These are phyloP conservation scores for Magnolia kwangsiensis DNA, from an alignment of 164 flowering plant species.

Conservation along the genomic window DNA sequence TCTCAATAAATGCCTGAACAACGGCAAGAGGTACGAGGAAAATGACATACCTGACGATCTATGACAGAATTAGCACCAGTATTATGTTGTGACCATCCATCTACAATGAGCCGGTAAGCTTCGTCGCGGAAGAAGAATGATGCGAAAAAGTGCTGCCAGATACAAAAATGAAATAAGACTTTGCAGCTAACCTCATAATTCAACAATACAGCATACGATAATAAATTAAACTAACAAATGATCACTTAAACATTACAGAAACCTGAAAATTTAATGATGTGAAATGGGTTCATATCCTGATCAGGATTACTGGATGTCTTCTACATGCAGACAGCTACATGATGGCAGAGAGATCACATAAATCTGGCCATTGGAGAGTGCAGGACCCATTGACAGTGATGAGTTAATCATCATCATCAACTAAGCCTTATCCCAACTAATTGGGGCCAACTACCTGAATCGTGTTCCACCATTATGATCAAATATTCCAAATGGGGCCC, in stretches of 20 bases:
- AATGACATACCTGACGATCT: conserved; percentile 47
- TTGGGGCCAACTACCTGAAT: too few species aligned
- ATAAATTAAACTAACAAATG: background rate
- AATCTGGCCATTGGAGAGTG: too few species aligned
- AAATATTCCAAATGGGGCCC: too few species aligned
- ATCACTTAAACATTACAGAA: background rate
- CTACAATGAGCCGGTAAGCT: conserved; percentile 77
- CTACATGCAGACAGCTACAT: background rate
- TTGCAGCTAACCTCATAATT: background rate
- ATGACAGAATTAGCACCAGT: conserved; percentile 26
- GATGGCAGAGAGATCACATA: background rate
- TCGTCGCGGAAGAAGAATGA: conserved; percentile 96
- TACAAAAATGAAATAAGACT: conserved; percentile 1
- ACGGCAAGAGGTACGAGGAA: background rate
- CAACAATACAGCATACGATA: background rate
- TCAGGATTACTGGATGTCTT: background rate
- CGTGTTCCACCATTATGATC: too few species aligned
- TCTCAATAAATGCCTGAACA: background rate
- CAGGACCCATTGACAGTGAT: too few species aligned
- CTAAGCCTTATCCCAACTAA: too few species aligned
- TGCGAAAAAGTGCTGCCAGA: conserved; percentile 82
- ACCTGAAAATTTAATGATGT: background rate
- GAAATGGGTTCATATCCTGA: background rate
- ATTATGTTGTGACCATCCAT: conserved; percentile 67
- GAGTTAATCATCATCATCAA: too few species aligned